Evolutionary conservation across 1,139 yeast genomes (phyloP).

Genomic region (Blastobotrys petasosporus): DNA sequence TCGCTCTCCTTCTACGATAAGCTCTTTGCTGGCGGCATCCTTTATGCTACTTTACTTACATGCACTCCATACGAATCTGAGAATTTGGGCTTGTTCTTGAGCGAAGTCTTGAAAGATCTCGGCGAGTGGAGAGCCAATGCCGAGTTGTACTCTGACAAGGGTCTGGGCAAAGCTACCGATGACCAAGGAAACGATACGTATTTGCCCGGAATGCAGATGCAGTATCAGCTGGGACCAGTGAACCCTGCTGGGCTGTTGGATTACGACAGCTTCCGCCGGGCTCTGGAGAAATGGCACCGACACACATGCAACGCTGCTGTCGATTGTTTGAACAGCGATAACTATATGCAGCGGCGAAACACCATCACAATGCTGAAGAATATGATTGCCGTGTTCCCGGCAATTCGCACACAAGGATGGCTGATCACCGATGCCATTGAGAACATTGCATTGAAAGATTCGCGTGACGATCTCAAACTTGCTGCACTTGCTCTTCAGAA

Average conservation of each 20-base stretch:
- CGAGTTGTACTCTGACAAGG: conserved; percentile 28
- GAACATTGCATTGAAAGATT: conserved; percentile 47
- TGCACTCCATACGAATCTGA: conserved; percentile 77
- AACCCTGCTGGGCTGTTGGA: conserved; percentile 23
- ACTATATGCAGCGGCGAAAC: conserved; percentile 78
- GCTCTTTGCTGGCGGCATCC: conserved; percentile 46
- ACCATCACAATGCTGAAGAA: conserved; percentile 73
- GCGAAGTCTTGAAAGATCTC: conserved; percentile 48
- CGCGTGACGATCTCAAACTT: conserved; percentile 73
- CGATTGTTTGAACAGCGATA: conserved; percentile 47
- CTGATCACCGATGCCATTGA: conserved; percentile 45
- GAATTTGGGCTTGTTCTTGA: conserved; percentile 69
- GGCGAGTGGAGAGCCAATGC: conserved; percentile 39
- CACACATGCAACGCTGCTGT: conserved; percentile 44
- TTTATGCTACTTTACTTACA: conserved; percentile 60
- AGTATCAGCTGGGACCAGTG: conserved; percentile 20
- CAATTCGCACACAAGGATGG: conserved; percentile 63
- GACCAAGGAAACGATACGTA: conserved; percentile 21
- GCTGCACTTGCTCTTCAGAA: conserved; percentile 76
- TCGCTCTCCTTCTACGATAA: conserved; percentile 42
- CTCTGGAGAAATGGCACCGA: conserved; percentile 53
- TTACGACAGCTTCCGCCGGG: conserved; percentile 39
- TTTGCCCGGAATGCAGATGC: conserved; percentile 26
- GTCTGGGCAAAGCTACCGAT: conserved; percentile 25
- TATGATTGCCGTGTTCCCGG: conserved; percentile 60